Percentiles rank a stretch among this genome's conserved stretches.
Evolutionary conservation across 139 green algal species (phyloP).

Genomic region (Chlorella vulgaris): DNA sequence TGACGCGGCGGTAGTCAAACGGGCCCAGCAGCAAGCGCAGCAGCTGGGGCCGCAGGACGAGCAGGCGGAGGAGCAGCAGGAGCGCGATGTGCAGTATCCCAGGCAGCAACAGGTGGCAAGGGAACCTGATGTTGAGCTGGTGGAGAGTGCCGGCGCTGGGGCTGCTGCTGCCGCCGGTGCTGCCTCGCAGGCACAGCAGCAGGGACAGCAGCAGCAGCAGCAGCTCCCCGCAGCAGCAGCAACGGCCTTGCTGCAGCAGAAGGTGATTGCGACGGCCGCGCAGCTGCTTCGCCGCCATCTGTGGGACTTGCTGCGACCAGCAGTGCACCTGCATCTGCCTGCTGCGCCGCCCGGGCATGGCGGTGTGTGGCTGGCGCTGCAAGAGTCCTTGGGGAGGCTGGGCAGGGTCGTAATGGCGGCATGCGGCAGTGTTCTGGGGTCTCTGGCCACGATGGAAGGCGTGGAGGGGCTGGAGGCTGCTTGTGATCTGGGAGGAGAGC

Average conservation of each 20-base stretch:
- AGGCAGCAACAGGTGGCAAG: not conserved
- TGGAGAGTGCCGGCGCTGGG: too few species aligned
- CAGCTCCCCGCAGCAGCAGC: too few species aligned
- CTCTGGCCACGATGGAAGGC: not conserved
- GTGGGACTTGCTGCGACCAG: not conserved
- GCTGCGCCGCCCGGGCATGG: not conserved
- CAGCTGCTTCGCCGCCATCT: not conserved
- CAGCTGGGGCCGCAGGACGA: not conserved
- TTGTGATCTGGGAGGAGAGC: not conserved
- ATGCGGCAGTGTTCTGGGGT: not conserved
- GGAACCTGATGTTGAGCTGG: not conserved
- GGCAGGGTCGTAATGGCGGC: not conserved
- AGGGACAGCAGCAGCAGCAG: too few species aligned
- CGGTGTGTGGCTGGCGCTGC: constrained; percentile 5
- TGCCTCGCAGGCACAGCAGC: too few species aligned
- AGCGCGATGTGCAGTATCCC: not conserved
- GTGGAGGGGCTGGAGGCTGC: not conserved
- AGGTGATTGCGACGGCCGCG: not conserved
- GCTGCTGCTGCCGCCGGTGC: too few species aligned
- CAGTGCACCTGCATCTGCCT: not conserved
- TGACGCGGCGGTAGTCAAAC: too few species aligned
- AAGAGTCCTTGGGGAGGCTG: not conserved
- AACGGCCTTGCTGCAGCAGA: not conserved
- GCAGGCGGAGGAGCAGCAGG: not conserved
- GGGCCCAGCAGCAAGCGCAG: too few species aligned